Evolutionary conservation across 78 protist species (phyloP).

Genomic region (Isochrysis galbana): DNA sequence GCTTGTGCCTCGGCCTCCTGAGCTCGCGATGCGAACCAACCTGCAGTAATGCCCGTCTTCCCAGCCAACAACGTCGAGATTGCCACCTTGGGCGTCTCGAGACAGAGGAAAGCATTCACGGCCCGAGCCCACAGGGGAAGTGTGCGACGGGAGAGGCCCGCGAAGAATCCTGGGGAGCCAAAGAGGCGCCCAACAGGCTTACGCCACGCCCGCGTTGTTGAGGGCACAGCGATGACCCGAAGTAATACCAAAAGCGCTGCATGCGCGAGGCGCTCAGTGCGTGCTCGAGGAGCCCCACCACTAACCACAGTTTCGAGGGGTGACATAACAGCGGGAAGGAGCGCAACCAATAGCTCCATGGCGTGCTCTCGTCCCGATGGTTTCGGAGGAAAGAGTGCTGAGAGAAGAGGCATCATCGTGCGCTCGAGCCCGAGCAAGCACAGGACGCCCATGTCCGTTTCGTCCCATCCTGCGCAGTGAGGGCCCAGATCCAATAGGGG

Average conservation of each 20-base stretch:
- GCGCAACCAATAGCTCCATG: not conserved
- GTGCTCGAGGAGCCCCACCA: not conserved
- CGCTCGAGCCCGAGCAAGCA: not conserved
- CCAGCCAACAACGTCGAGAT: not conserved
- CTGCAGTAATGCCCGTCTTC: not conserved
- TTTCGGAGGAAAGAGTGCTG: not conserved
- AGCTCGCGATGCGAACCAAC: not conserved
- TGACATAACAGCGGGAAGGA: not conserved
- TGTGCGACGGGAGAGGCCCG: not conserved
- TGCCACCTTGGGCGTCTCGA: conserved; percentile 9
- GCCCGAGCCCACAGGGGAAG: conserved; percentile 6
- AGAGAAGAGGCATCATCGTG: not conserved
- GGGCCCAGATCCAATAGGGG: too few relatives aligned
- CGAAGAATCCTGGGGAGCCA: not conserved
- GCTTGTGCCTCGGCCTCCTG: not conserved
- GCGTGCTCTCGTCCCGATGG: not conserved
- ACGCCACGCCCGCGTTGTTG: not conserved
- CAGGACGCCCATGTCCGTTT: not conserved
- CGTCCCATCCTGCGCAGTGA: not conserved
- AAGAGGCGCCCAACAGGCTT: not conserved
- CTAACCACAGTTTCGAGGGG: not conserved
- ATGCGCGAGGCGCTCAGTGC: not conserved
- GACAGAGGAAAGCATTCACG: not conserved
- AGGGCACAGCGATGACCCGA: not conserved
- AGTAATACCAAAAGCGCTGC: not conserved